Conservation (phyloP, 495 filamentous ascomycete genomes). For the Lophiotrema nucula region DNA sequence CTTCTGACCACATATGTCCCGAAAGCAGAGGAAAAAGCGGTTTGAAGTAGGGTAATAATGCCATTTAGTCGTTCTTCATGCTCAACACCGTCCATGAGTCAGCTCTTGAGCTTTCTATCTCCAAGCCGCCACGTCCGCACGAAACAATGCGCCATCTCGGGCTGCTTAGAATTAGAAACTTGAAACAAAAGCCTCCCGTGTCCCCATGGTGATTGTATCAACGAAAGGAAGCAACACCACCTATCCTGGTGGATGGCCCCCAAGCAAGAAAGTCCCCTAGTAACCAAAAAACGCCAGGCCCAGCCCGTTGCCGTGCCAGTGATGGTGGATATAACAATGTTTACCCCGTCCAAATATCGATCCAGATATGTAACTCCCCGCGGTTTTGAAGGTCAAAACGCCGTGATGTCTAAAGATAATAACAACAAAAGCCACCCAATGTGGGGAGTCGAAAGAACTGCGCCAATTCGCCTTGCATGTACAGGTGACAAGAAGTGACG, state of each 20-base stretch:
- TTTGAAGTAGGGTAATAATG: too few relatives aligned
- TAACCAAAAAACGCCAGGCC: not conserved
- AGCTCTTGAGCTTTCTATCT: too few relatives aligned
- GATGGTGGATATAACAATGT: not conserved
- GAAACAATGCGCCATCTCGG: too few relatives aligned
- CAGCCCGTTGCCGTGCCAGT: not conserved
- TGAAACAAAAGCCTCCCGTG: not conserved
- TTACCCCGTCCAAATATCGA: not conserved
- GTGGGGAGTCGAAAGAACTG: not conserved
- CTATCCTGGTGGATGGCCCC: not conserved
- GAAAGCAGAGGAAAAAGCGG: too few relatives aligned
- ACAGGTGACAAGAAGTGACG: slow-evolving; percentile 5
- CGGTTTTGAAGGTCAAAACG: not conserved
- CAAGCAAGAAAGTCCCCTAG: too few relatives aligned
- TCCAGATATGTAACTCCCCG: too few relatives aligned
- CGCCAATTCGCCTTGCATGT: slow-evolving; percentile 22
- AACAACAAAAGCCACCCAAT: not conserved
- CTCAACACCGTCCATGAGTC: too few relatives aligned
- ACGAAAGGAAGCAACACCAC: not conserved
- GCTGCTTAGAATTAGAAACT: not conserved
- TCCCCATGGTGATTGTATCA: not conserved
- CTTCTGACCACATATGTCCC: too few relatives aligned
- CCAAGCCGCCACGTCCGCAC: too few relatives aligned
- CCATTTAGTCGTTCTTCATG: too few relatives aligned
- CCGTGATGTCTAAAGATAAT: not conserved